Base-by-base conservation (phyloP, 192 early-diverging fungal species). In the Coemansia sp. region DNA sequence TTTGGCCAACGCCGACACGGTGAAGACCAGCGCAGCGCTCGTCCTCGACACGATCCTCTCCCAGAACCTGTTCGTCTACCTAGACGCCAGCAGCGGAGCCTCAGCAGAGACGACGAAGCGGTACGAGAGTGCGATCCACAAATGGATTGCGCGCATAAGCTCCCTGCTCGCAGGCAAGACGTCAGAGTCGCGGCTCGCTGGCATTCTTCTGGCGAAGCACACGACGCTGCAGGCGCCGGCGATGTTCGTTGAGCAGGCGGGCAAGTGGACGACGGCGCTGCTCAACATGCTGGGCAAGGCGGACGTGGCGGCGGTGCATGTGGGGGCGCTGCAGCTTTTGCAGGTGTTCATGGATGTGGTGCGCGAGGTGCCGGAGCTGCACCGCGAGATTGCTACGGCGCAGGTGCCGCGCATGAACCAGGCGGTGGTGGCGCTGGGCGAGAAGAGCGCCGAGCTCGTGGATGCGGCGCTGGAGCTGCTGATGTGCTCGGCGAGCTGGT, bases 331-430 rank as follows among this genome's bases (percentile, higher is more conserved):
- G 44, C 72, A 76, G 66, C 73, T 74, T 16, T 60, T 79, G 35
- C 56, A 74, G 16, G 56, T 54, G 3, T 79, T 84, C 62, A 64
- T 84, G 66, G 78, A 79, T 46, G 63, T 74, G 36, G 78, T 77
- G 39, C 77, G 77, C 51, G 82, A 84, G 34, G 66, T 78, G 21
- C 74, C 77, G 6, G 61, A 60, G 48, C 61, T 84, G 24, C 41
- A 73, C 21, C 76, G 77, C 50, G 82, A 84, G 61, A 72, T 84
- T 14, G 71, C 77, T 13, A 73, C 51, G 16, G 60, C 74, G 0
- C 74, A 79, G 70, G 71, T 84, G 0, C 77, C 77, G 21, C 76
- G 74, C 14, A 79, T 84, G 51, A 79, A 84, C 74, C 82, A 74
- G 68, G 74, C 68, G 0, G 63, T 84, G 17, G 24, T 84, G 63